phyloP scores from a whole-genome alignment of 768 basidiomycete genomes.

The Amanita pseudoporphyria region DNA sequence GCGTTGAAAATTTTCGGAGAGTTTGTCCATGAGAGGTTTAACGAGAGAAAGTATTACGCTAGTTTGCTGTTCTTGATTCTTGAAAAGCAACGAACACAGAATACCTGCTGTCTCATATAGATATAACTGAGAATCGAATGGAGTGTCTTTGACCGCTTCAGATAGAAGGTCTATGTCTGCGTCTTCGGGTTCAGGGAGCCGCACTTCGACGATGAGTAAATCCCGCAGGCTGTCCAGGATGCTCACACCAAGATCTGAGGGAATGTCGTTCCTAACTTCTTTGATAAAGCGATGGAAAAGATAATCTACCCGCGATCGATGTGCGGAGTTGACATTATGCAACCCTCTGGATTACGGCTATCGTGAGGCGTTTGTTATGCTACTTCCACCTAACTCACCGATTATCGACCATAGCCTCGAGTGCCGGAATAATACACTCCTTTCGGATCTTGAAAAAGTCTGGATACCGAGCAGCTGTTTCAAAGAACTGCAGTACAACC shows the following conservation, averaged over 20 bases:
- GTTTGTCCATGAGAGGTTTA: constrained; percentile 70
- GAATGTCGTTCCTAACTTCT: constrained; percentile 71
- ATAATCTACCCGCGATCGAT: constrained; percentile 79
- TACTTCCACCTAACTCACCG: constrained; percentile 42
- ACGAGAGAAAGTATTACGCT: constrained; percentile 66
- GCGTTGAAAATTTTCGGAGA: constrained; percentile 49
- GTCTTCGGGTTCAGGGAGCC: constrained; percentile 70
- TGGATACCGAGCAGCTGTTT: constrained; percentile 82
- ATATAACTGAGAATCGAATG: constrained; percentile 88
- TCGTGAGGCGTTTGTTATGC: background rate
- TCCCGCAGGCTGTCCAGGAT: constrained; percentile 73
- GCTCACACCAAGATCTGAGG: constrained; percentile 55
- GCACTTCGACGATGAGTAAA: constrained; percentile 66
- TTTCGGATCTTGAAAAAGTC: constrained; percentile 96
- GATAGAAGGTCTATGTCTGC: constrained; percentile 62
- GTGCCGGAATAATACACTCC: constrained; percentile 76
- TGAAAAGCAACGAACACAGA: constrained; percentile 68
- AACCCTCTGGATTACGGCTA: constrained; percentile 51
- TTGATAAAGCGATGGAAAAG: constrained; percentile 90
- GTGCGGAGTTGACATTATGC: constrained; percentile 61
- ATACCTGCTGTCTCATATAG: constrained; percentile 89
- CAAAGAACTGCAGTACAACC: constrained; percentile 87
- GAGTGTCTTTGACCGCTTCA: constrained; percentile 69
- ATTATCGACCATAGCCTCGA: constrained; percentile 80
- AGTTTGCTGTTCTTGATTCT: constrained; percentile 57